Conservation (phyloP, 2,329 filamentous ascomycete genomes). For the Xylaria sp. region DNA sequence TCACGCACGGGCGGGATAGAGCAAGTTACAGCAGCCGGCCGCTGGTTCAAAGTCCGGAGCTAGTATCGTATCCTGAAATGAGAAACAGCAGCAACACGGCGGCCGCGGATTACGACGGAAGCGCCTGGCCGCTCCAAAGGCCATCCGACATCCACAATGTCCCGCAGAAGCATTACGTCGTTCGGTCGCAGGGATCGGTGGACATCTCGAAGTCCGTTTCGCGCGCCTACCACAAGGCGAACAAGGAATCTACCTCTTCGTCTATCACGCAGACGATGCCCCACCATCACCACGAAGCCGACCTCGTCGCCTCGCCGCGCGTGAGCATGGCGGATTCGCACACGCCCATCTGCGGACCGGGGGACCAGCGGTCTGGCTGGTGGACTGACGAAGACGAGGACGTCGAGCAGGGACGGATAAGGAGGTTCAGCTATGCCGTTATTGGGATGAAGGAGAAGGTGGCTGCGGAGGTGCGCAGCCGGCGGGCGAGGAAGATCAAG, state of each 20-base stretch:
- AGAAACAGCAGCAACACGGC: background rate
- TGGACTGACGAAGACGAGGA: conserved; percentile 36
- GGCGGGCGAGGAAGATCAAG: conserved; percentile 34
- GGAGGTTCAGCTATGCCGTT: conserved; percentile 18
- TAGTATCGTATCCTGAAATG: background rate
- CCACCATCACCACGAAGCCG: background rate
- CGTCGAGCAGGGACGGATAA: conserved; percentile 14
- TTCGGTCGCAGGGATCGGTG: conserved; percentile 21
- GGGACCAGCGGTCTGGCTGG: conserved; percentile 38
- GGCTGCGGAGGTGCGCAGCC: conserved; percentile 20
- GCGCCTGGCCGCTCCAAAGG: conserved; percentile 30
- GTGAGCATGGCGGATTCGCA: conserved; percentile 30
- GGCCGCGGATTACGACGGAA: conserved; percentile 20
- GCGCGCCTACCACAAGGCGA: conserved; percentile 16
- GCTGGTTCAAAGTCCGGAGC: conserved; percentile 12
- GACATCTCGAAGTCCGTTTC: background rate
- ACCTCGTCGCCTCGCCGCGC: conserved; percentile 20
- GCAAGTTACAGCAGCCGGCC: conserved; percentile 3
- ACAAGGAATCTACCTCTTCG: conserved; percentile 29
- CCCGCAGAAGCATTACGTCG: conserved; percentile 20
- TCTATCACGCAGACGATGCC: background rate
- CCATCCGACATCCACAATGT: conserved; percentile 25
- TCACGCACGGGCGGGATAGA: background rate
- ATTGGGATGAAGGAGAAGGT: conserved; percentile 26
- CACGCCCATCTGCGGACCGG: conserved; percentile 26